Evolutionary conservation across 768 basidiomycete species (phyloP).

Genomic region (Lactarius deliciosus): DNA sequence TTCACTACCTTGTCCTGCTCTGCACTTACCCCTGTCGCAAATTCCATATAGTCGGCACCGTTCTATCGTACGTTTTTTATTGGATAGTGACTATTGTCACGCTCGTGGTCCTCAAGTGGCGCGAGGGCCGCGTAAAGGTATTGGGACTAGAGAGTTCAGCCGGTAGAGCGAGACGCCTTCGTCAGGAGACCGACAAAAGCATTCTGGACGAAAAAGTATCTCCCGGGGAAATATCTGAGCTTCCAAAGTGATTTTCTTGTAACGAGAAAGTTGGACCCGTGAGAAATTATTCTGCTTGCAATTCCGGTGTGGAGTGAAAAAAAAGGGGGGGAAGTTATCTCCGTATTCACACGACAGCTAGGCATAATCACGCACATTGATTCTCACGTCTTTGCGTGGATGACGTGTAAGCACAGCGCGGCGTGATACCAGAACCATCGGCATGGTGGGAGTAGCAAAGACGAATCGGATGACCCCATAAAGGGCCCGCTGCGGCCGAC

Average conservation of each 20-base stretch:
- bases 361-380: no score
- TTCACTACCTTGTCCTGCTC: background rate
- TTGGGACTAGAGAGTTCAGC: constrained; percentile 21
- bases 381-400: background rate
- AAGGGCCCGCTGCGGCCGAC: no score
- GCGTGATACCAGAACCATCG: background rate
- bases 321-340: background rate
- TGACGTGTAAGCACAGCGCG: background rate
- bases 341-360: background rate
- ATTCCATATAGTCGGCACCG: constrained; percentile 54
- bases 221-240: constrained; percentile 14
- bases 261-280: background rate
- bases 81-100: constrained; percentile 79
- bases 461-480: no score
- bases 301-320: background rate
- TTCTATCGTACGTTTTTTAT: constrained; percentile 89
- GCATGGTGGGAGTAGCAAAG: background rate
- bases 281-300: background rate
- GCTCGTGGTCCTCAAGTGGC: constrained; percentile 66
- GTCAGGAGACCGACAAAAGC: background rate
- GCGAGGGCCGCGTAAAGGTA: constrained; percentile 33
- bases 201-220: constrained; percentile 12
- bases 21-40: constrained; percentile 2
- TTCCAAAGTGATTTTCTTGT: constrained; percentile 14
- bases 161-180: constrained; percentile 22